Percentiles rank a stretch among this genome's conserved stretches.
Evolutionary conservation across 495 filamentous ascomycete species (phyloP).

Genomic region (Tuber brumale): DNA sequence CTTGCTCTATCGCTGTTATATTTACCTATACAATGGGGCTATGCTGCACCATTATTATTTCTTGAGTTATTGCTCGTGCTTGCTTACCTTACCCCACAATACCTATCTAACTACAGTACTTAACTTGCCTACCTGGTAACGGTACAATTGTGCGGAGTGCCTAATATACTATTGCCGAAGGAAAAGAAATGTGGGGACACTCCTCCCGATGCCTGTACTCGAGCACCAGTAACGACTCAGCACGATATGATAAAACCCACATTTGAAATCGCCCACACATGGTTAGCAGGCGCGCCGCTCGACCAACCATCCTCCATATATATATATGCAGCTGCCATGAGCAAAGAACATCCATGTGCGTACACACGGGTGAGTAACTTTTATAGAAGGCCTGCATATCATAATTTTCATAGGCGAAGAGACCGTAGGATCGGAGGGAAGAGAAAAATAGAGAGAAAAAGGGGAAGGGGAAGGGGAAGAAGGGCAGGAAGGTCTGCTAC

Average conservation of each 20-base stretch:
- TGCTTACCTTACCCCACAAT: not conserved
- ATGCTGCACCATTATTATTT: not conserved
- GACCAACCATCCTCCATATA: not conserved
- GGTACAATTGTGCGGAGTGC: not conserved
- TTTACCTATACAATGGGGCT: not conserved
- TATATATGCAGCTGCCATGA: not conserved
- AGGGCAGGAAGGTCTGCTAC: not conserved
- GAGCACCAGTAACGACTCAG: not conserved
- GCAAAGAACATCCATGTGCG: not conserved
- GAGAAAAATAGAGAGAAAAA: not conserved
- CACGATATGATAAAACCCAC: not conserved
- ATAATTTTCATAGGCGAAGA: not conserved
- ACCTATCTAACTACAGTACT: not conserved
- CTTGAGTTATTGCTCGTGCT: not conserved
- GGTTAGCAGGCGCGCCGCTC: not conserved
- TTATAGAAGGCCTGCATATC: not conserved
- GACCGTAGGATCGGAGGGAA: not conserved
- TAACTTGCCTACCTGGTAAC: not conserved
- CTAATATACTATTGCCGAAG: not conserved
- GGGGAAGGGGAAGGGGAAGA: not conserved
- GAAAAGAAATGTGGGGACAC: not conserved
- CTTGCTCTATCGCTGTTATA: not conserved
- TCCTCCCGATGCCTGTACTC: not conserved
- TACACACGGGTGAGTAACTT: not conserved
- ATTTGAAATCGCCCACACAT: not conserved